Evolutionary conservation across 2,329 filamentous ascomycete genomes (phyloP).

Genomic region (Didymella sp.): DNA sequence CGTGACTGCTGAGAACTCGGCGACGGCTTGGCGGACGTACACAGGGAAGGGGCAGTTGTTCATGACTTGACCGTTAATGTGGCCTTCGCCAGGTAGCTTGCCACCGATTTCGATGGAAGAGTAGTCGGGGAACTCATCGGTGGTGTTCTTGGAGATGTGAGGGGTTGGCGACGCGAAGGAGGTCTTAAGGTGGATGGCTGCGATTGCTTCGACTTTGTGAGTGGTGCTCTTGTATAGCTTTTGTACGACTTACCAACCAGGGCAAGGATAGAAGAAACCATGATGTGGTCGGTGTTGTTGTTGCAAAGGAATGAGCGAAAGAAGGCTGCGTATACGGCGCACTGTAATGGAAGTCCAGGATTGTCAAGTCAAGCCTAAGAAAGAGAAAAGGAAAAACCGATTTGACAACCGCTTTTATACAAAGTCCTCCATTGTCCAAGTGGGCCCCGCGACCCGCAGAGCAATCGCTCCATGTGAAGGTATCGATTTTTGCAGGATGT

Average conservation of each 20-base stretch:
- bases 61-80: constrained; percentile 1
- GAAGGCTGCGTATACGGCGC: neutral
- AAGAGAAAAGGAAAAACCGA: neutral
- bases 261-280: neutral
- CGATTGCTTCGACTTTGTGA: neutral
- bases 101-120: neutral
- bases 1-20: constrained; percentile 1
- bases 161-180: neutral
- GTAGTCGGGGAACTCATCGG: neutral
- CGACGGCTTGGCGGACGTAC: constrained; percentile 10
- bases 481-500: too few species aligned
- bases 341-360: neutral
- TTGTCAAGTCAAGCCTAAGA: neutral
- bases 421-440: neutral
- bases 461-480: neutral
- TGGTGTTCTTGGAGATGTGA: neutral
- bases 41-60: constrained; percentile 7
- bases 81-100: neutral
- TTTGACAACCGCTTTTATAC: neutral
- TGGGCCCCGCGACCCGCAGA: neutral
- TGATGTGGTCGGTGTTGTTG: neutral
- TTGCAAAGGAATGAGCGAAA: neutral
- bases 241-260: neutral
- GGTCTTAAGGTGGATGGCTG: neutral
- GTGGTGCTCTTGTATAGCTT: too few species aligned